Evolutionary conservation across 2,329 filamentous ascomycete species (phyloP).

Genomic region (Ascochyta lentis): DNA sequence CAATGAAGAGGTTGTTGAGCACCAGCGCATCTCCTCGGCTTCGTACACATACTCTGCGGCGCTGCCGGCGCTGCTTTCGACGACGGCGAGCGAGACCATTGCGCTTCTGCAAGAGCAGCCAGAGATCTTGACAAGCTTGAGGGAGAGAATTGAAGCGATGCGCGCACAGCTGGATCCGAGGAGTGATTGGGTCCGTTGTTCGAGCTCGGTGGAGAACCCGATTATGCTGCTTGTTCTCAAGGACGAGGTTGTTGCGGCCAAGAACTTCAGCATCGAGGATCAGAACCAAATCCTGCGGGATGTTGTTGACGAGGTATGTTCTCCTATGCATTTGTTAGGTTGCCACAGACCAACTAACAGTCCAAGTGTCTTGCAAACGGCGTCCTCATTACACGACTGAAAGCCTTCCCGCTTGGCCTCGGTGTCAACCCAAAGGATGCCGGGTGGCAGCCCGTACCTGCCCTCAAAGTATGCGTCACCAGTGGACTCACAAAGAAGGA

Average conservation of each 20-base stretch:
- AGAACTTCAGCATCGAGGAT: conserved; percentile 72
- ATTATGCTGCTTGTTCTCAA: conserved; percentile 85
- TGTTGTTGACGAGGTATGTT: conserved; percentile 88
- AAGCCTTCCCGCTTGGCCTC: conserved; percentile 68
- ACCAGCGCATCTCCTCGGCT: conserved; percentile 90
- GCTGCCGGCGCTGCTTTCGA: conserved; percentile 89
- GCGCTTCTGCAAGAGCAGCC: conserved; percentile 85
- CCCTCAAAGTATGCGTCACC: conserved; percentile 90
- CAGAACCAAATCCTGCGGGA: conserved; percentile 88
- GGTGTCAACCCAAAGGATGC: conserved; percentile 71
- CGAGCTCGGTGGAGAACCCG: conserved; percentile 83
- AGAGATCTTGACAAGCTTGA: conserved; percentile 76
- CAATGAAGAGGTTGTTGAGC: conserved; percentile 87
- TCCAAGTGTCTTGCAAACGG: conserved; percentile 80
- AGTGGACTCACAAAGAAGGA: conserved; percentile 90
- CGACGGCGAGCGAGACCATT: conserved; percentile 93
- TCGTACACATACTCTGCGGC: conserved; percentile 97
- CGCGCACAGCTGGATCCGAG: conserved; percentile 86
- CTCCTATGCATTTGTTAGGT: not conserved
- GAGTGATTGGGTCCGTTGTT: conserved; percentile 89
- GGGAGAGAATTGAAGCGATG: conserved; percentile 88
- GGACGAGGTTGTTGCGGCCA: conserved; percentile 76
- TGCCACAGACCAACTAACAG: conserved; percentile 10
- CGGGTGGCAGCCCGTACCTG: conserved; percentile 73
- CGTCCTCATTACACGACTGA: conserved; percentile 86